Conservation (phyloP, 1,284 basidiomycete species). For the Cryptococcus depauperatus region DNA sequence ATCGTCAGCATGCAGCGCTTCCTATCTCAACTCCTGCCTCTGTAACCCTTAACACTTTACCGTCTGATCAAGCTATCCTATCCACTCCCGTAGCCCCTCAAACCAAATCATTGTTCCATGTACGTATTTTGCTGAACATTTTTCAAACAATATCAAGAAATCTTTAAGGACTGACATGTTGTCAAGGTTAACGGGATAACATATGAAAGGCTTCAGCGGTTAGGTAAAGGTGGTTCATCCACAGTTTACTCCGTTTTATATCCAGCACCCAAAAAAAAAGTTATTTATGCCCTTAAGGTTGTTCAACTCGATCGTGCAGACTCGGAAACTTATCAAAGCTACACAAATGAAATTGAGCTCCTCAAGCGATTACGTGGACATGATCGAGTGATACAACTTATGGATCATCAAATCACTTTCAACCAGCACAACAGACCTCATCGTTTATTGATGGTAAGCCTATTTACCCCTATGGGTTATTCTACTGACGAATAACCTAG, state of each 20-base stretch:
- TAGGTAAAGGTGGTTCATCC: conserved; percentile 89
- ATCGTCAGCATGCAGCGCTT: neutral
- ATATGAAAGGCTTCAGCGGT: conserved; percentile 73
- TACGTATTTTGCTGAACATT: conserved; percentile 16
- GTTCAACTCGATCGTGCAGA: conserved; percentile 80
- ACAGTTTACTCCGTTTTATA: conserved; percentile 83
- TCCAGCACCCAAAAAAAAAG: conserved; percentile 50
- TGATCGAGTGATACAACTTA: conserved; percentile 74
- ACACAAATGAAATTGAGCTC: conserved; percentile 86
- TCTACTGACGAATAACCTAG: conserved; percentile 27
- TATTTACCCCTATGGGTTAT: neutral
- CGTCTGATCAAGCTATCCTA: neutral
- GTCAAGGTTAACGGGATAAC: conserved; percentile 66
- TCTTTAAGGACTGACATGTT: neutral
- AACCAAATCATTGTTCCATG: conserved; percentile 22
- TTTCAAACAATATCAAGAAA: neutral
- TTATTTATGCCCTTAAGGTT: conserved; percentile 79
- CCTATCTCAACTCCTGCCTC: neutral
- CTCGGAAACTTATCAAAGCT: conserved; percentile 75
- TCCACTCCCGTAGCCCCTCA: conserved; percentile 1
- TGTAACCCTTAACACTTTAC: neutral
- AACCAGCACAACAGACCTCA: conserved; percentile 54
- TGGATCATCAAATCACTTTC: conserved; percentile 70
- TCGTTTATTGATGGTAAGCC: conserved; percentile 59
- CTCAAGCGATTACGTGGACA: conserved; percentile 80